A percentile compares a stretch with the other conserved stretches of the same genome.
These are phyloP conservation scores for Pseudozyma tsukubaensis DNA, from an alignment of 1,284 basidiomycete species.

Conservation along the genomic window DNA sequence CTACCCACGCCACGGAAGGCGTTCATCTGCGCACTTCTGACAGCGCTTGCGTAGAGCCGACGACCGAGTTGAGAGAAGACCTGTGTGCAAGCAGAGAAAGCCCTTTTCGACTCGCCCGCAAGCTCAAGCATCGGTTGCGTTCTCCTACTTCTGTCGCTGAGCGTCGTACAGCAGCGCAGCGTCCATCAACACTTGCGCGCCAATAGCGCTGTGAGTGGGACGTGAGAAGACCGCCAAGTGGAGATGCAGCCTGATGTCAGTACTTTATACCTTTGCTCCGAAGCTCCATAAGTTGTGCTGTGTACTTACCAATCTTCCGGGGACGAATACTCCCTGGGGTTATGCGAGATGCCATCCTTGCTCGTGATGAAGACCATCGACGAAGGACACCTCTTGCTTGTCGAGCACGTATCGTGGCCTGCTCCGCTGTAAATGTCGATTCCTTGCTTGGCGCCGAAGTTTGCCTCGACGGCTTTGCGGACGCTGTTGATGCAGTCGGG, in stretches of 20 bases:
- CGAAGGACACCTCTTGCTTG: constrained; percentile 42
- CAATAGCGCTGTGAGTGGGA: constrained; percentile 43
- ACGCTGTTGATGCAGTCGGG: constrained; percentile 36
- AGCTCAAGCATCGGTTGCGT: no score
- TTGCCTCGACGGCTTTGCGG: constrained; percentile 31
- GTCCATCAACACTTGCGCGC: constrained; percentile 50
- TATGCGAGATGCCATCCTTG: constrained; percentile 49
- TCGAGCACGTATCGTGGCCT: constrained; percentile 50
- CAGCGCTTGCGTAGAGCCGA: no score
- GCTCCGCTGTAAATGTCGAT: constrained; percentile 47
- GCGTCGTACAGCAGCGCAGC: constrained; percentile 44
- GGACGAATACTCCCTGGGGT: constrained; percentile 37
- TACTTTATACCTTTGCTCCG: no score
- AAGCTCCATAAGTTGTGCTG: constrained; percentile 1
- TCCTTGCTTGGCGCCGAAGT: constrained; percentile 26
- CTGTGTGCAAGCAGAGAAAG: neutral
- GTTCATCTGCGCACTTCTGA: no score
- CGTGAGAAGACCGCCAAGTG: no score
- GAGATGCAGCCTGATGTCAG: no score
- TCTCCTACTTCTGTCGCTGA: constrained; percentile 12
- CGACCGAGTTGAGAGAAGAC: no score
- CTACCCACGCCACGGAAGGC: no score
- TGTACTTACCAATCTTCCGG: constrained; percentile 47
- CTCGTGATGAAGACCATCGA: constrained; percentile 48
- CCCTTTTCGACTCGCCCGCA: neutral